phyloP scores from a whole-genome alignment of 441 rosid species.

The Populus trichocarpa region DNA sequence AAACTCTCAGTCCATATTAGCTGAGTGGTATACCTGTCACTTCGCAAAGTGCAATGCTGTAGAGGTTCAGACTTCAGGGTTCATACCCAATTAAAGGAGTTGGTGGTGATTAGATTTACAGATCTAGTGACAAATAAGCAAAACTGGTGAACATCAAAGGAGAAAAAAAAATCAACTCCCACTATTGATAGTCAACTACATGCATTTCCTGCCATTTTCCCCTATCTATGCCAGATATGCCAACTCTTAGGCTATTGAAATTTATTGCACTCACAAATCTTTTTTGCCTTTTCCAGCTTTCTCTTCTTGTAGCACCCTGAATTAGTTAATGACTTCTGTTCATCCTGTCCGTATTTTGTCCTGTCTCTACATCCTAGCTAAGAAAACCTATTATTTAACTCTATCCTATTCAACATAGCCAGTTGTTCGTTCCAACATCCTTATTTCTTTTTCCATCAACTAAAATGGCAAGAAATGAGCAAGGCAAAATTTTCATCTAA shows the following conservation, averaged over 20 bases:
- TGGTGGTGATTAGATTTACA: not conserved
- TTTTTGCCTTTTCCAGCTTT: not conserved
- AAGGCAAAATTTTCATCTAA: not conserved
- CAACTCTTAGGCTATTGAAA: not conserved
- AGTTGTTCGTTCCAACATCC: not conserved
- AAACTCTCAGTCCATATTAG: not conserved
- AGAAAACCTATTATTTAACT: not conserved
- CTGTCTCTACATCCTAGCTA: not conserved
- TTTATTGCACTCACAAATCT: not conserved
- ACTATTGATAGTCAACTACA: not conserved
- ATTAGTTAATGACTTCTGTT: not conserved
- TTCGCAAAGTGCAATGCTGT: not conserved
- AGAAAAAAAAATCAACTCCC: not conserved
- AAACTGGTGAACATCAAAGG: not conserved
- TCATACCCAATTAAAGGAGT: not conserved
- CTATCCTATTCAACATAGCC: not conserved
- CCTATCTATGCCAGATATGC: no score
- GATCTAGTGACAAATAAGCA: not conserved
- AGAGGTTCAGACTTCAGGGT: not conserved
- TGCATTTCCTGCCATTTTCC: not conserved
- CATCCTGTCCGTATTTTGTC: not conserved
- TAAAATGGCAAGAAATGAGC: not conserved
- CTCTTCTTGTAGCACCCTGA: not conserved
- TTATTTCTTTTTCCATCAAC: not conserved
- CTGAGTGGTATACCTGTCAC: not conserved